Base-by-base conservation (phyloP, 441 rosid species). In the Brassica balearica region DNA sequence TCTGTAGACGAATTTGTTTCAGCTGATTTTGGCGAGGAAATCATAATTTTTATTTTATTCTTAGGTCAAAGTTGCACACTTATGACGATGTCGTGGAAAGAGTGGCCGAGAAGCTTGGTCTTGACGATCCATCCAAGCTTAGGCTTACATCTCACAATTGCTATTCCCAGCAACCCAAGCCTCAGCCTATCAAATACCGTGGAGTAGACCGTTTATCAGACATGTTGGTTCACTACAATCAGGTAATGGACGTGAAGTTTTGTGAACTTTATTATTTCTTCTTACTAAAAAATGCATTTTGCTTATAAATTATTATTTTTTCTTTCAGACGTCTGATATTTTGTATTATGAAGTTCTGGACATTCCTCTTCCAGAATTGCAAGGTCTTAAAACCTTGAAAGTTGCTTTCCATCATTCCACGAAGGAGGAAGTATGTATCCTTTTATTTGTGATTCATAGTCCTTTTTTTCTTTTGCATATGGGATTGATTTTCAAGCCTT, bases 81-180 rank as follows among this genome's bases (percentile, higher is more conserved):
- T 91, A 91, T 78, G 95, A 91, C 77, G 95, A 91, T 85, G 93
- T 91, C 1, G 93, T 88, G 79, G 91, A 87, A 65, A 89, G 81
- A 82, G 89, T 91, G 67, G 91, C 93, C 71, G 78, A 51, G 11
- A 85, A 84, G 77, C 90, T 89, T 69, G 74, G 84, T 70, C 86
- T 91, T 80, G 90, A 82, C 32, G 95, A 91, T 82, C 88, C 95
- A 68, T 88, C 93, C 71, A 91, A 91, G 82, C 88, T 89, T 64
- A 88, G 95, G 88, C 85, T 89, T 51, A 87, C 95, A 53, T 83
- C 92, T 82, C 95, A 89, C 74, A 90, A 90, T 82, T 89, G 93
- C 75, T 89, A 90, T 82, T 89, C 93, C 60, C 93, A 89, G 89
- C 93, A 88, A 79, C 95, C 95, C 58, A 89, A 90, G 77, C 93